Percentiles rank a stretch among this genome's conserved stretches.
phyloP scores from a whole-genome alignment of 441 rosid species.

The Viola pubescens region DNA sequence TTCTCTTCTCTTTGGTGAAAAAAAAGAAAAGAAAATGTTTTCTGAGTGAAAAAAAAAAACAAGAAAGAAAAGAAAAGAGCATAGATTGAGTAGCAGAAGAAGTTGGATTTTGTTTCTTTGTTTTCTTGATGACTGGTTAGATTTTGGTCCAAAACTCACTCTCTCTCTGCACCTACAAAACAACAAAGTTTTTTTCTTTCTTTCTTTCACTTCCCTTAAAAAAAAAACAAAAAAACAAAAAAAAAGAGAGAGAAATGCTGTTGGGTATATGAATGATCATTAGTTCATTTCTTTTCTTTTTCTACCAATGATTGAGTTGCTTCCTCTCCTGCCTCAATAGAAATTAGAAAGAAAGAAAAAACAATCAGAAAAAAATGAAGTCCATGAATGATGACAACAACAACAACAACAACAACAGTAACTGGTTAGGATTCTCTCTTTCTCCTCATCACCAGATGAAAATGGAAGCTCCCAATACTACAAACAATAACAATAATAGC shows the following conservation, averaged over 20 bases:
- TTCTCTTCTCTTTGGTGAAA: slow-evolving; percentile 10
- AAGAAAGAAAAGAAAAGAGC: slow-evolving; percentile 14
- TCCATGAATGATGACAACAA: slow-evolving; percentile 40
- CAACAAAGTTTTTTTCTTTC: no score
- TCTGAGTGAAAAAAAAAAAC: slow-evolving; percentile 17
- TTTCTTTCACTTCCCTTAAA: neutral
- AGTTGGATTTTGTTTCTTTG: slow-evolving; percentile 23
- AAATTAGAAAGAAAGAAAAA: slow-evolving; percentile 1
- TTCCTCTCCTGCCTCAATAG: slow-evolving; percentile 16
- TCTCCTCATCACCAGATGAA: slow-evolving; percentile 69
- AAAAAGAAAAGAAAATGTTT: slow-evolving; percentile 19
- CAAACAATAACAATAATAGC: slow-evolving; percentile 19
- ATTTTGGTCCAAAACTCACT: slow-evolving; percentile 18
- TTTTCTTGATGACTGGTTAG: slow-evolving; percentile 26
- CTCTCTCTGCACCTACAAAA: slow-evolving; percentile 25
- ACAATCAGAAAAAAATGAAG: slow-evolving; percentile 43
- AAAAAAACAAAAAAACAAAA: neutral
- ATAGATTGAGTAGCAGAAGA: slow-evolving; percentile 38
- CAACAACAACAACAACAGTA: slow-evolving; percentile 24
- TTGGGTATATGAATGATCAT: slow-evolving; percentile 16
- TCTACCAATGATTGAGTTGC: slow-evolving; percentile 56
- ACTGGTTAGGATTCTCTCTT: slow-evolving; percentile 76
- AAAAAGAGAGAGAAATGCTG: neutral
- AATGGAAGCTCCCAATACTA: slow-evolving; percentile 47
- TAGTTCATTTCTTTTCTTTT: slow-evolving; percentile 26